These are phyloP conservation scores for Mytilinidion resinicola DNA, from an alignment of 495 filamentous ascomycete species.

Conservation along the genomic window DNA sequence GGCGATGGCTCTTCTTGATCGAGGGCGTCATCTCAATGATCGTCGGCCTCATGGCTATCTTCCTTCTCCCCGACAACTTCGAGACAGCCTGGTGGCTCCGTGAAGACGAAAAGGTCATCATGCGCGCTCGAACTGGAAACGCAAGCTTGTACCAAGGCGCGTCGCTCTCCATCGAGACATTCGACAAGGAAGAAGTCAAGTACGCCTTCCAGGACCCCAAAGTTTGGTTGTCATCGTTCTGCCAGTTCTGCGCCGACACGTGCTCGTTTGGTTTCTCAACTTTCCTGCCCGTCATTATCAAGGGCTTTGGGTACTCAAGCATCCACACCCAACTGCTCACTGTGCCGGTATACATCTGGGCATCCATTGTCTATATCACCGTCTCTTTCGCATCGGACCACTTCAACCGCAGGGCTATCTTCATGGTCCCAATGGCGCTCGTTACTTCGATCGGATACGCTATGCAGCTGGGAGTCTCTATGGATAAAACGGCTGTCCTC, in stretches of 20 bases:
- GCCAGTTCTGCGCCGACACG: slow-evolving; percentile 49
- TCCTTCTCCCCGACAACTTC: neutral
- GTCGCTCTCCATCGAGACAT: slow-evolving; percentile 37
- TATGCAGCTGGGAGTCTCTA: slow-evolving; percentile 39
- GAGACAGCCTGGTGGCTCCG: neutral
- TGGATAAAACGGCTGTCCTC: slow-evolving; percentile 38
- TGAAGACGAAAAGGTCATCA: slow-evolving; percentile 46
- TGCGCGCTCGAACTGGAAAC: slow-evolving; percentile 43
- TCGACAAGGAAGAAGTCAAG: slow-evolving; percentile 48
- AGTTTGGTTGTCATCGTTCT: slow-evolving; percentile 28
- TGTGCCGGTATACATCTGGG: slow-evolving; percentile 37
- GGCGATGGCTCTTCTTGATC: too few species aligned
- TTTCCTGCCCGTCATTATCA: slow-evolving; percentile 53
- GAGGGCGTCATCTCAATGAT: neutral
- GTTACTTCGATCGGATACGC: slow-evolving; percentile 49
- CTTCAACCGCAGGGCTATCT: slow-evolving; percentile 33
- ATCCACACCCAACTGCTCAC: slow-evolving; percentile 42
- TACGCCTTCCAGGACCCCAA: slow-evolving; percentile 38
- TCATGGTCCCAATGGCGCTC: slow-evolving; percentile 41
- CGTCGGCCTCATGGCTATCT: neutral
- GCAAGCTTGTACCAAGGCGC: slow-evolving; percentile 40
- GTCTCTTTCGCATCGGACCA: slow-evolving; percentile 7
- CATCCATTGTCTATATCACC: neutral
- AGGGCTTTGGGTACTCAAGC: slow-evolving; percentile 46
- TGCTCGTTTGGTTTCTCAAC: slow-evolving; percentile 53